Base-by-base conservation (phyloP, 2,329 filamentous ascomycete genomes). In the Raffaelea albimanens region DNA sequence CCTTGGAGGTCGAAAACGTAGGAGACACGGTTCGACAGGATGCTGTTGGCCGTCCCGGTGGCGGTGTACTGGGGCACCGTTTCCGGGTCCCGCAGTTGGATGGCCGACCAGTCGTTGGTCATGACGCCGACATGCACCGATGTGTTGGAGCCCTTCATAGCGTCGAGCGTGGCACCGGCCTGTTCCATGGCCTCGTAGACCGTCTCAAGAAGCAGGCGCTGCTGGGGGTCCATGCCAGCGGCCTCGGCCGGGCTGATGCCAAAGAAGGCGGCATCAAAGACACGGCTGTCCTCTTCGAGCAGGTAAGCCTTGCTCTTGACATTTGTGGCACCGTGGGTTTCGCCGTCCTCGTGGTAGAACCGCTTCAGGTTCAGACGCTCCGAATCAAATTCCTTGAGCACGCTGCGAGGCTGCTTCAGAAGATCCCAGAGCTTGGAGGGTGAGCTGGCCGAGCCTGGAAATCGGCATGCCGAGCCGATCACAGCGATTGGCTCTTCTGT, bases 211-310 rank as follows among this genome's bases (percentile, higher is more conserved):
- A 63, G 40, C 14, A 60, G 51, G 0, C 63, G 53, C 19, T 63
- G 59, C 33, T 64, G 59, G 0, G 61, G 61, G 31, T 65, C 63
- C 47, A 67, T 36, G 22, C 21, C 63, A 61, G 61, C 71, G 19
- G 45, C 34, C 34, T 10, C 14, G 5, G 9, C 34, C 5, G 34
- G 5, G 7, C 8, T 8, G 34, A 10, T 9, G 40, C 67, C 67
- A 55, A 76, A 76, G 55, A 76, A 76, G 0, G 69, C 67, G 1
- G 72, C 72, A 45, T 76, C 73, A 47, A 76, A 76, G 4, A 16
- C 13, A 16, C 8, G 8, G 5, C 9, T 16, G 34, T 38, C 34
- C 8, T 38, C 34, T 5, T 38, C 14, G 34, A 38, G 34, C 5
- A 38, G n/a, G 34, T 38, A 16, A 7, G 14, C 34, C n/a, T n/a